Conservation (phyloP, 2,329 filamentous ascomycete species). For the Fusarium bactridioides region DNA sequence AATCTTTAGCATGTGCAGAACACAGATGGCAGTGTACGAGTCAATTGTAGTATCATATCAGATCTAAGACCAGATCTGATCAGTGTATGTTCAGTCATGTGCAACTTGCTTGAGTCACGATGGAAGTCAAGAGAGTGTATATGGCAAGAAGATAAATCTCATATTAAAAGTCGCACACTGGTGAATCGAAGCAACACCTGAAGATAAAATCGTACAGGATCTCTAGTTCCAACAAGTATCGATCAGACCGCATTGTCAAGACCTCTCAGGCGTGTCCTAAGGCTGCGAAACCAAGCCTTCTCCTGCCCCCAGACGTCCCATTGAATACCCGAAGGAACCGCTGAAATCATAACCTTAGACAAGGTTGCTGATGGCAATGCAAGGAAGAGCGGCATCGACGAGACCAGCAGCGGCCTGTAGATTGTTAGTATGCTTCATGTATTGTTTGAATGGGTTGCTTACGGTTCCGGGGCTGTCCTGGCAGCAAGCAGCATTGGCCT, state of each 20-base stretch:
- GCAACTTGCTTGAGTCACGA: neutral
- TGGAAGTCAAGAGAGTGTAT: neutral
- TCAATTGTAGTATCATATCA: rapidly evolving
- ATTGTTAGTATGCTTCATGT: neutral
- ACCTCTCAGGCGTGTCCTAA: neutral
- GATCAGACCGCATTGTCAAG: neutral
- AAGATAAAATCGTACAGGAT: neutral
- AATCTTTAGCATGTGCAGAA: rapidly evolving
- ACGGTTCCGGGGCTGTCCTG: neutral
- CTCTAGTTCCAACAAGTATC: neutral
- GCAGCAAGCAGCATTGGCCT: neutral
- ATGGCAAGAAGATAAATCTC: neutral
- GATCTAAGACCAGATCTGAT: rapidly evolving
- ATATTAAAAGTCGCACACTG: neutral
- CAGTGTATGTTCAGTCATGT: too few relatives aligned
- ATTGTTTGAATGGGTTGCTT: neutral
- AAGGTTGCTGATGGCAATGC: neutral
- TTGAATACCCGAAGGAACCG: neutral
- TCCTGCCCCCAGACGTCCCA: neutral
- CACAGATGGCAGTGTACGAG: neutral
- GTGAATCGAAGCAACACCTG: neutral
- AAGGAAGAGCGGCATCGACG: neutral
- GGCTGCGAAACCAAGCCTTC: neutral
- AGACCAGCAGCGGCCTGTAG: neutral
- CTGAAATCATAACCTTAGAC: neutral